Base-by-base conservation (phyloP, 2,329 filamentous ascomycete genomes). In the Beauveria pseudobassiana region DNA sequence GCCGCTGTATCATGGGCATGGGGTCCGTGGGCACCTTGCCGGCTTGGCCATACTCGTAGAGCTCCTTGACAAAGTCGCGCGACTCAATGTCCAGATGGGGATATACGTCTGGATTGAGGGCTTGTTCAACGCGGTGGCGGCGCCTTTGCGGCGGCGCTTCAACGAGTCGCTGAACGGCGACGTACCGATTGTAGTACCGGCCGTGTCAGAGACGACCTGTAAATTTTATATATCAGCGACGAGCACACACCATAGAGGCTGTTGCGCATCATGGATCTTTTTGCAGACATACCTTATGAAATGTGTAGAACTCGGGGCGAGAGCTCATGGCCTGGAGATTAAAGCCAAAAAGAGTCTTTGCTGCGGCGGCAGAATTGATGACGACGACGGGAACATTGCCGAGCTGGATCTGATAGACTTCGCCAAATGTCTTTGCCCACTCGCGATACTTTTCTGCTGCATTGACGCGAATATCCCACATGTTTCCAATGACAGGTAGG, bases 131-230 rank as follows among this genome's bases (percentile, higher is more conserved):
- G 86, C 86, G 3, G 83, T 83, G 0, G 85, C 86, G 1, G 85
- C 86, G 18, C 84, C 86, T 70, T 88, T 88, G 62, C 85, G 78
- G 40, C 85, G 77, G 5, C 84, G 77, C 70, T 88, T 88, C 30
- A 88, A 72, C 0, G 82, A 85, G 3, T 88, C 85, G 59, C 81
- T 85, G 68, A 86, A 89, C 0, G 86, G 86, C 1, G 83, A 86
- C 0, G 86, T 89, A 0, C 86, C 86, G 61, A 89, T 88, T 0
- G 86, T 89, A 0, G 85, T 88, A 6, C 86, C 85, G 1, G 85
- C 82, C 0, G 86, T 88, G 49, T 86, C 84, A 2, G 83, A 86
- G 2, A 87, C 76, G 2, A 87, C 81, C 82, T 85, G 52, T 7
- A 22, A 14, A 22, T 22, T 22, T 22, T 20, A 4, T 34, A 12